These are phyloP conservation scores for Pythium utonaiense DNA, from an alignment of 352 stramenopile genomes.

Conservation along the genomic window DNA sequence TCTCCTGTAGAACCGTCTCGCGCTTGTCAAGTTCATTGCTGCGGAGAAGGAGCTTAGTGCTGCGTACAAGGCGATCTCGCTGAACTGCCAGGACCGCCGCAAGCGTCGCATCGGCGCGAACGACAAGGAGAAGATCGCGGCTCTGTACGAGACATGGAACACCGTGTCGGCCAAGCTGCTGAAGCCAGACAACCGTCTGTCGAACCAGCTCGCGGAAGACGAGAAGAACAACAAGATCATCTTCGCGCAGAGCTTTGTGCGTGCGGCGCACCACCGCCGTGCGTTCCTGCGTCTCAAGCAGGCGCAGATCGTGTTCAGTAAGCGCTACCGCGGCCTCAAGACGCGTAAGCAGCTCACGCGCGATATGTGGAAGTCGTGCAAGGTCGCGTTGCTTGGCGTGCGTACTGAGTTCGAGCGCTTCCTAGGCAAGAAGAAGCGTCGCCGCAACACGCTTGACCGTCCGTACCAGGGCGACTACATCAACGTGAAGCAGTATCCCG, in stretches of 20 bases:
- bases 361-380: constrained; percentile 68
- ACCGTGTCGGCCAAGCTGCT: constrained; percentile 48
- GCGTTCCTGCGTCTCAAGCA: constrained; percentile 52
- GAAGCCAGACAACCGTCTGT: constrained; percentile 41
- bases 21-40: constrained; percentile 53
- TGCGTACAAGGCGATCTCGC: constrained; percentile 46
- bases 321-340: constrained; percentile 69
- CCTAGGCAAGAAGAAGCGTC: constrained; percentile 82
- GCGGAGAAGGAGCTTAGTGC: constrained; percentile 49
- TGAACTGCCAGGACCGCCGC: constrained; percentile 67
- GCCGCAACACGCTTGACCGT: constrained; percentile 73
- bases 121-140: constrained; percentile 48
- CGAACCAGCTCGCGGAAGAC: constrained; percentile 41
- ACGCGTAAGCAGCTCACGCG: constrained; percentile 67
- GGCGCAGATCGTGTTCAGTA: constrained; percentile 73
- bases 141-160: constrained; percentile 66
- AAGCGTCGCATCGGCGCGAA: constrained; percentile 53
- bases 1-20: constrained; percentile 41
- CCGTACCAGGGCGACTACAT: constrained; percentile 80
- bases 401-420: constrained; percentile 84
- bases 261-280: constrained; percentile 42
- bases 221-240: constrained; percentile 67
- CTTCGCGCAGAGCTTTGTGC: constrained; percentile 76
- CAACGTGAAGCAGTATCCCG: constrained; percentile 62
- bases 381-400: constrained; percentile 68